These are phyloP conservation scores for Microcera coccophila DNA, from an alignment of 2,329 filamentous ascomycete species.

Conservation along the genomic window DNA sequence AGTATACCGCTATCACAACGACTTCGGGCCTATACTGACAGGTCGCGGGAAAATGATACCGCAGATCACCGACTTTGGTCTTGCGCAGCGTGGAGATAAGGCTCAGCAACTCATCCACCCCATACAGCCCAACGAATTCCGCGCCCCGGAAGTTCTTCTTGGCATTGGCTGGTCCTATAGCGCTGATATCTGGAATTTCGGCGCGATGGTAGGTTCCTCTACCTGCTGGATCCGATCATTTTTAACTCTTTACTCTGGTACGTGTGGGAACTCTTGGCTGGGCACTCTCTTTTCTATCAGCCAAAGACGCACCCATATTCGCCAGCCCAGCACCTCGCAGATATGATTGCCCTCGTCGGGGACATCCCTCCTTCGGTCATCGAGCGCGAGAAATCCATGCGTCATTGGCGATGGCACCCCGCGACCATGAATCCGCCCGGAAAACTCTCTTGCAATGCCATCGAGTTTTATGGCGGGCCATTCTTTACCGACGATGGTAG, in stretches of 20 bases:
- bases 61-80: slow-evolving; percentile 30
- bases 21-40: slow-evolving; percentile 25
- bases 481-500: neutral
- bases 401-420: neutral
- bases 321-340: neutral
- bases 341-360: neutral
- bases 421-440: neutral
- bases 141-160: slow-evolving; percentile 30
- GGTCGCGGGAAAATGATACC: slow-evolving; percentile 18
- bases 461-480: neutral
- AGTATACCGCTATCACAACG: slow-evolving; percentile 20
- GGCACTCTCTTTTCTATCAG: too few relatives aligned
- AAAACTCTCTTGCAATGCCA: neutral
- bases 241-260: too few relatives aligned
- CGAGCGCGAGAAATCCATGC: neutral
- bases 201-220: slow-evolving; percentile 23
- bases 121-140: slow-evolving; percentile 30
- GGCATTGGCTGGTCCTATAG: slow-evolving; percentile 29
- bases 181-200: slow-evolving; percentile 31
- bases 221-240: too few relatives aligned
- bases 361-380: neutral
- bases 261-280: too few relatives aligned
- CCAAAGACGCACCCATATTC: neutral
- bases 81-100: slow-evolving; percentile 23
- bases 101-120: slow-evolving; percentile 17